phyloP scores from a whole-genome alignment of 2,329 filamentous ascomycete species.

The Aaosphaeria pasadenensis region DNA sequence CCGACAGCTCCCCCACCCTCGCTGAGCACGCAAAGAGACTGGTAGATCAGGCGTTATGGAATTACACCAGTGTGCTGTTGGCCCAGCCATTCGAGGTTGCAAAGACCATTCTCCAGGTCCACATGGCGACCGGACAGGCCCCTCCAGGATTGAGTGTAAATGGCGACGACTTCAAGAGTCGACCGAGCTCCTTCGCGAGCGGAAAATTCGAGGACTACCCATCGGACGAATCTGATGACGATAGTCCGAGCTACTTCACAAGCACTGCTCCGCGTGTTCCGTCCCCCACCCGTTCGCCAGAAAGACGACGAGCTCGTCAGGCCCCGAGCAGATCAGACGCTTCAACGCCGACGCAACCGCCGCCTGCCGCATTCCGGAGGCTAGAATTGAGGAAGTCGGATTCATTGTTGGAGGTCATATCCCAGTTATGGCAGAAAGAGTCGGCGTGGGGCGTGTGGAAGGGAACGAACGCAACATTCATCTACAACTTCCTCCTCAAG shows the following conservation, averaged over 20 bases:
- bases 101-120: slow-evolving; percentile 86
- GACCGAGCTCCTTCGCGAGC: slow-evolving; percentile 30
- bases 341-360: slow-evolving; percentile 36
- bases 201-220: slow-evolving; percentile 42
- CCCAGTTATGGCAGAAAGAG: slow-evolving; percentile 84
- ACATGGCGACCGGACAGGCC: slow-evolving; percentile 44
- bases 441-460: slow-evolving; percentile 94
- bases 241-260: slow-evolving; percentile 74
- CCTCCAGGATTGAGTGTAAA: slow-evolving; percentile 17
- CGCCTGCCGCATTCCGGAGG: slow-evolving; percentile 53
- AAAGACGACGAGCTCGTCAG: slow-evolving; percentile 32
- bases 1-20: slow-evolving; percentile 66
- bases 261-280: slow-evolving; percentile 58
- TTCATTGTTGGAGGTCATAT: slow-evolving; percentile 81
- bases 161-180: slow-evolving; percentile 19
- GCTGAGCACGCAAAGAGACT: slow-evolving; percentile 73
- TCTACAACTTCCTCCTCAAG: slow-evolving; percentile 83
- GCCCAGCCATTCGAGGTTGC: slow-evolving; percentile 97
- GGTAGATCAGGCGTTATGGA: slow-evolving; percentile 83
- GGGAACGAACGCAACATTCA: slow-evolving; percentile 83
- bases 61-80: slow-evolving; percentile 84
- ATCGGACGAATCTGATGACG: slow-evolving; percentile 71
- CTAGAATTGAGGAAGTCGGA: slow-evolving; percentile 71
- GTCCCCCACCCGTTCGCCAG: slow-evolving; percentile 26
- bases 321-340: slow-evolving; percentile 41